Base-by-base conservation (phyloP, 768 basidiomycete genomes). In the Terana coerulea region DNA sequence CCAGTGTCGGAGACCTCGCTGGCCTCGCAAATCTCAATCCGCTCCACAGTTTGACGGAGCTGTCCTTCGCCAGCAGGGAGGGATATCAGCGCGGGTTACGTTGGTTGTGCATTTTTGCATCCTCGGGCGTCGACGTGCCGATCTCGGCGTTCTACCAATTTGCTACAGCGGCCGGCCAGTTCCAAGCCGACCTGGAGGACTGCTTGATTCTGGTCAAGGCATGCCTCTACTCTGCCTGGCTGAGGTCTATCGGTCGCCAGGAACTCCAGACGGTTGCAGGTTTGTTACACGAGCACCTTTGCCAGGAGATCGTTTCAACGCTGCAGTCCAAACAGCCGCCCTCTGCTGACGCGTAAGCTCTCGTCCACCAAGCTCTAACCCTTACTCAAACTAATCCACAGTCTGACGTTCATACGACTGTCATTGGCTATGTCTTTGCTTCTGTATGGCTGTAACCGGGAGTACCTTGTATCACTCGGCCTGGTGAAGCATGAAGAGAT, bases 91-190 rank as follows among this genome's bases (percentile, higher is more conserved):
- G 69, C 28, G 74, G 77, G 33, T 63, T 88, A 30, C 69, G 71
- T 37, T 87, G 84, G 81, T 73, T 91, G 17, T 73, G 74, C 36
- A 65, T 83, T 36, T 72, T 88, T 58, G 75, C 84, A 21, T 70
- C 72, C 42, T 86, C 86, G 6, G 87, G 84, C 2, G 75, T 88
- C 24, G 79, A 84, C 33, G 73, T 90, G 28, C 76, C 87, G 2
- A 67, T 75, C 5, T 49, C 69, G 3, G 74, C 74, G 4, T 81
- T 83, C 58, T 64, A 68, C 24, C 75, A 75, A 31, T 76, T 83
- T 40, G 70, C 74, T 4, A 54, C 65, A 8, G 62, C 79, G 17
- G 70, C 76, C 5, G 61, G 62, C 11, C 61, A 70, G 22, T 73
- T 70, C 41, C 59, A 69, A 6, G 61, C 69, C 4, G 64, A 74